phyloP scores from a whole-genome alignment of 441 rosid genomes.

The Pelargonium citronellum region DNA sequence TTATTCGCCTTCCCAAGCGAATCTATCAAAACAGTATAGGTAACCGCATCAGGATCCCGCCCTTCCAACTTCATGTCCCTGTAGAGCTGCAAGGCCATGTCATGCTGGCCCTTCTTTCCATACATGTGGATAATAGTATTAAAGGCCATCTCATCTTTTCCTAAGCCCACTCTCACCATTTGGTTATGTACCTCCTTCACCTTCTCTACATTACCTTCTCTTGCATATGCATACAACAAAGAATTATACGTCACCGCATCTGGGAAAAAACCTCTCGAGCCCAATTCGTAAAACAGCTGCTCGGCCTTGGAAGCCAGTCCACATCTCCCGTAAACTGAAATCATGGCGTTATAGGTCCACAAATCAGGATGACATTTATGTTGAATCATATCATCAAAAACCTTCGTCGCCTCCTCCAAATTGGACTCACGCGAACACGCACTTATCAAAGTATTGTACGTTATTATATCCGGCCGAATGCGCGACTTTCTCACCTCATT shows the following conservation, averaged over 20 bases:
- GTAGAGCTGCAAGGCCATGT: conserved; percentile 63
- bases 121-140: conserved; percentile 94
- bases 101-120: conserved; percentile 79
- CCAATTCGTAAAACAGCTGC: conserved; percentile 64
- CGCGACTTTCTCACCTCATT: conserved; percentile 71
- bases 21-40: conserved; percentile 85
- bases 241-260: conserved; percentile 88
- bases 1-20: conserved; percentile 80
- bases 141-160: conserved; percentile 81
- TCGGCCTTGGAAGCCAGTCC: conserved; percentile 65
- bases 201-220: conserved; percentile 68
- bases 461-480: conserved; percentile 77
- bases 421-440: conserved; percentile 78
- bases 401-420: conserved; percentile 67
- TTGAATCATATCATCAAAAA: conserved; percentile 66
- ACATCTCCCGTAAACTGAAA: conserved; percentile 83
- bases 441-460: conserved; percentile 83
- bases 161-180: conserved; percentile 73
- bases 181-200: conserved; percentile 62
- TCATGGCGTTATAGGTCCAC: conserved; percentile 97
- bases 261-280: conserved; percentile 64
- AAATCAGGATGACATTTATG: conserved; percentile 75
- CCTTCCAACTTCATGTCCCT: conserved; percentile 73
- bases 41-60: conserved; percentile 73
- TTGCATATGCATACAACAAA: conserved; percentile 91